phyloP scores from a whole-genome alignment of 495 filamentous ascomycete genomes.

The Penicillium taxi region DNA sequence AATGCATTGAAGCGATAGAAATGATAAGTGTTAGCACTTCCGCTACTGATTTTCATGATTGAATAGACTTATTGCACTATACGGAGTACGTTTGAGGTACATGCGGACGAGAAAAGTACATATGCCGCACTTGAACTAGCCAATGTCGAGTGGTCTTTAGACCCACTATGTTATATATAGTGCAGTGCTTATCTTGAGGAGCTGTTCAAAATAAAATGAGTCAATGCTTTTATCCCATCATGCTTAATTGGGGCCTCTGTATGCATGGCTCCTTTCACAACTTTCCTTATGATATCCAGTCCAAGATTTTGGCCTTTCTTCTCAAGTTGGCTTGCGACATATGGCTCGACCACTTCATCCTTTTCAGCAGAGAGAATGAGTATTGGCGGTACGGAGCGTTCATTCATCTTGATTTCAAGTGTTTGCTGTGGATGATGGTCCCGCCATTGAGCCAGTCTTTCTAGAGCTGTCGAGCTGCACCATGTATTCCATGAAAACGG shows the following conservation, averaged over 20 bases:
- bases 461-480: constrained; percentile 35
- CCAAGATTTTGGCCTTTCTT: constrained; percentile 21
- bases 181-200: too few species aligned
- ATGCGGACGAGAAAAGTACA: too few species aligned
- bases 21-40: too few species aligned
- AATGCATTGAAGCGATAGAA: too few species aligned
- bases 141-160: too few species aligned
- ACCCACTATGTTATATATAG: too few species aligned
- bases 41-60: too few species aligned
- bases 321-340: constrained; percentile 46
- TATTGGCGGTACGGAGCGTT: constrained; percentile 27
- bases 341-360: constrained; percentile 60
- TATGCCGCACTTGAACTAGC: too few species aligned
- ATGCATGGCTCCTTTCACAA: constrained; percentile 45
- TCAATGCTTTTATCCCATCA: constrained; percentile 36
- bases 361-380: constrained; percentile 54
- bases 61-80: too few species aligned
- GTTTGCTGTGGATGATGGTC: neutral
- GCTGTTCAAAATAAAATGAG: constrained; percentile 24
- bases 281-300: constrained; percentile 23
- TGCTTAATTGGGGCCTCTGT: constrained; percentile 37
- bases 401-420: neutral
- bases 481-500: constrained; percentile 49
- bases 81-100: too few species aligned
- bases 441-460: constrained; percentile 24